phyloP scores from a whole-genome alignment of 2,329 filamentous ascomycete species.

The Ophiognomonia clavigignenti-juglandacearum region DNA sequence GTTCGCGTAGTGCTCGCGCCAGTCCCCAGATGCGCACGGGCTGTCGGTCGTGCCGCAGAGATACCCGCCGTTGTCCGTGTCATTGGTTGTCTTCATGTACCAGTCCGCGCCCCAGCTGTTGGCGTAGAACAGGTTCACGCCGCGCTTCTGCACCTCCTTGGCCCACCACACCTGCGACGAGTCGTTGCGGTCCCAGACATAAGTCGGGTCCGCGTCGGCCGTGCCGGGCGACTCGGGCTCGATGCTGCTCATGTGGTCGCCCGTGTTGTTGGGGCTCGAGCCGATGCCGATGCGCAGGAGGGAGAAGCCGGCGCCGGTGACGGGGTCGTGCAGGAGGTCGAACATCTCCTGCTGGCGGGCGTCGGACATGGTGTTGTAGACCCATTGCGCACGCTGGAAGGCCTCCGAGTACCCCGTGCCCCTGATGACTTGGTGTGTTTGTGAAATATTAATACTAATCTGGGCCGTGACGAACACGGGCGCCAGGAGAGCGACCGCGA shows the following conservation, averaged over 20 bases:
- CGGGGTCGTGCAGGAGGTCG: too few species aligned
- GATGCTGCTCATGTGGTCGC: too few species aligned
- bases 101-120: conserved; percentile 6
- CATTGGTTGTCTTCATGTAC: conserved; percentile 7
- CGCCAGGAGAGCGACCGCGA: not conserved
- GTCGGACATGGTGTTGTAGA: conserved; percentile 20
- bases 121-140: conserved; percentile 10
- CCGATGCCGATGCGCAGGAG: too few species aligned
- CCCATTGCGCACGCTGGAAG: conserved; percentile 7
- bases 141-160: conserved; percentile 9
- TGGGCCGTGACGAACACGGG: conserved; percentile 1
- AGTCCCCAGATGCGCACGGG: conserved; percentile 7
- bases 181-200: conserved; percentile 14
- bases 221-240: too few species aligned
- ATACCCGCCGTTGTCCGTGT: conserved; percentile 3
- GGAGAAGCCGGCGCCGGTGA: too few species aligned
- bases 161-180: conserved; percentile 11
- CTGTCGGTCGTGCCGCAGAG: conserved; percentile 7
- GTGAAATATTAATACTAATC: conserved; percentile 1
- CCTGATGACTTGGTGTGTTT: conserved; percentile 7
- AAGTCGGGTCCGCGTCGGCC: too few species aligned
- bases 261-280: too few species aligned
- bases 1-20: conserved; percentile 9
- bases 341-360: too few species aligned
- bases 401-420: conserved; percentile 9